These are phyloP conservation scores for Clarireedia sp. DNA, from an alignment of 2,329 filamentous ascomycete genomes.

Conservation along the genomic window DNA sequence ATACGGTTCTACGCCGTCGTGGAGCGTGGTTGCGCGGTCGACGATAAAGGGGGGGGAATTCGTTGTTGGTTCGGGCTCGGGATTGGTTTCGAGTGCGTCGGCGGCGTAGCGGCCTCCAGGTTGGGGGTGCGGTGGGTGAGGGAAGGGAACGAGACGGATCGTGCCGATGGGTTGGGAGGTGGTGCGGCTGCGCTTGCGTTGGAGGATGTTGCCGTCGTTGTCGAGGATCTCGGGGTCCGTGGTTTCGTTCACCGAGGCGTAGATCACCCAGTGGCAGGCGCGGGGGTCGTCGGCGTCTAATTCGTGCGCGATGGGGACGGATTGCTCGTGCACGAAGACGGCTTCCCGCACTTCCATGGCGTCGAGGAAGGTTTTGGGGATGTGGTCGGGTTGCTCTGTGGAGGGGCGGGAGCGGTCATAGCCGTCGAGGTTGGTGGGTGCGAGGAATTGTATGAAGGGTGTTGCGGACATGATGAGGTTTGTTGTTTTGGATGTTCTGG, in stretches of 20 bases:
- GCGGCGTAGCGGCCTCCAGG: constrained; percentile 30
- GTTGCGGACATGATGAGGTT: constrained; percentile 13
- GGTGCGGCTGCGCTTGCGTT: constrained; percentile 37
- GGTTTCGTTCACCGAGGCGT: constrained; percentile 52
- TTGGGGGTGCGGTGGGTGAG: constrained; percentile 47
- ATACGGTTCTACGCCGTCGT: constrained; percentile 63
- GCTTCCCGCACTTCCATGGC: constrained; percentile 54
- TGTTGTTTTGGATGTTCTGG: background rate
- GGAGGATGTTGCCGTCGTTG: constrained; percentile 34
- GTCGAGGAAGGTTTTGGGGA: constrained; percentile 52
- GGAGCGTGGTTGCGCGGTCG: constrained; percentile 38
- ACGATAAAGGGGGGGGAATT: constrained; percentile 16
- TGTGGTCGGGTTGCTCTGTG: constrained; percentile 37
- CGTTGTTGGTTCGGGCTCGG: background rate
- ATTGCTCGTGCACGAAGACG: constrained; percentile 56
- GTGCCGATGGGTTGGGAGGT: constrained; percentile 25
- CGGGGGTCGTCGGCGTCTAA: constrained; percentile 73
- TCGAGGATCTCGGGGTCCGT: constrained; percentile 38
- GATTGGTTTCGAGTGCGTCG: constrained; percentile 16
- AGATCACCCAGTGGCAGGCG: constrained; percentile 77
- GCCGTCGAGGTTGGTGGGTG: constrained; percentile 40
- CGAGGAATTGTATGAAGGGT: constrained; percentile 26
- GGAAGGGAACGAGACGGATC: constrained; percentile 52
- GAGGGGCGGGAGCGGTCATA: constrained; percentile 37
- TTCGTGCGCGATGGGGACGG: constrained; percentile 57